Conservation (phyloP, 169 alveolate species). For the Eimeria brunetti region DNA sequence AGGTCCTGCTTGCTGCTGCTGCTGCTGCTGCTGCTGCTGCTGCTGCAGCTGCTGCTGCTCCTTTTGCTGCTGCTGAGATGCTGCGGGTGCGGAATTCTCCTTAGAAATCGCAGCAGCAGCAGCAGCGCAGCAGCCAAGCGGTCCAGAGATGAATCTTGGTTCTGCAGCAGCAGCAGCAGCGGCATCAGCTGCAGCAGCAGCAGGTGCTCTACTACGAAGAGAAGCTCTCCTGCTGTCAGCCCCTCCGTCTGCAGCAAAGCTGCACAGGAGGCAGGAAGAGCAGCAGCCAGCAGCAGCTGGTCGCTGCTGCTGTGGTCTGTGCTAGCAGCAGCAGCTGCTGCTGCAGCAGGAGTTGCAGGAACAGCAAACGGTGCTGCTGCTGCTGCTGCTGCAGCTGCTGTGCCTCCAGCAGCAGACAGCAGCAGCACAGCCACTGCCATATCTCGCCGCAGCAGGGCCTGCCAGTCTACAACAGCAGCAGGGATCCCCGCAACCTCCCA, state of each 20-base stretch:
- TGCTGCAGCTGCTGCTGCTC: conserved; percentile 44
- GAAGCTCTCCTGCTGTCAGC: conserved; percentile 49
- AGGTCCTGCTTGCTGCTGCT: background rate
- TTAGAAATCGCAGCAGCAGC: conserved; percentile 72
- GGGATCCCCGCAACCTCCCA: conserved; percentile 24
- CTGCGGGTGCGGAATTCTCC: conserved; percentile 5
- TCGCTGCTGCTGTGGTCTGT: background rate
- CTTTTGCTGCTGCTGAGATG: conserved; percentile 17
- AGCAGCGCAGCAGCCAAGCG: conserved; percentile 62
- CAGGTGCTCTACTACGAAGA: conserved; percentile 27
- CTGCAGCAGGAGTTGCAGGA: conserved; percentile 17
- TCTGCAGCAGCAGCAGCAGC: background rate
- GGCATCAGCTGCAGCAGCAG: conserved; percentile 70
- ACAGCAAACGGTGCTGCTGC: background rate
- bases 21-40: conserved; percentile 50
- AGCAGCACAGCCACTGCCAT: conserved; percentile 35
- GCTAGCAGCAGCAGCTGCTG: background rate
- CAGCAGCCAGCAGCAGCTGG: background rate
- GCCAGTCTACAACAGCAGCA: conserved; percentile 9
- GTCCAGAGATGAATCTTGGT: background rate
- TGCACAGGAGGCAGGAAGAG: conserved; percentile 9
- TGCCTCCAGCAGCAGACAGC: conserved; percentile 17
- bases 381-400: conserved; percentile 23
- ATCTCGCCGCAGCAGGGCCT: conserved; percentile 59
- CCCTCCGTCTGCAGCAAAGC: conserved; percentile 58